Percentiles rank a stretch among this genome's conserved stretches.
These are phyloP conservation scores for Diaporthe nobilis DNA, from an alignment of 2,329 filamentous ascomycete species.

Conservation along the genomic window DNA sequence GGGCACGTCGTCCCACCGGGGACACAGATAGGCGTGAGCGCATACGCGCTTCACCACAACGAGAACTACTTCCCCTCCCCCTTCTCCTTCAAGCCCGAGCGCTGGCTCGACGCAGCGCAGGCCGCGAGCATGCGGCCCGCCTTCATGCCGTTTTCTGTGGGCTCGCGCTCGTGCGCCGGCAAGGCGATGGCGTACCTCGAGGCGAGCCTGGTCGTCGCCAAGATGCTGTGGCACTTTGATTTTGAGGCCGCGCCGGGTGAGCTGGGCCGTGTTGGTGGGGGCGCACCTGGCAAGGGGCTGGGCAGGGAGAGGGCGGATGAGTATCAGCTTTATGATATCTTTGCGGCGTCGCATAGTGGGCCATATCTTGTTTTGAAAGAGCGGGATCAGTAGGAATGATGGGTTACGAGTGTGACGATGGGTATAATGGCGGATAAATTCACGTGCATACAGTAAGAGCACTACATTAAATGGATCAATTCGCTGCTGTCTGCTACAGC, in stretches of 20 bases:
- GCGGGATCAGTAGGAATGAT: neutral
- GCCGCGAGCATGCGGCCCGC: conserved; percentile 43
- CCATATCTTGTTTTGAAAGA: conserved; percentile 17
- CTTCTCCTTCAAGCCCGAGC: conserved; percentile 56
- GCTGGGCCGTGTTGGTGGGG: neutral
- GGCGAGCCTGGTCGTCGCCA: conserved; percentile 25
- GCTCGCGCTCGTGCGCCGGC: conserved; percentile 5
- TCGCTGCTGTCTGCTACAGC: too few species aligned
- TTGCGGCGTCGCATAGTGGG: conserved; percentile 12
- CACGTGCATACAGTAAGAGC: neutral
- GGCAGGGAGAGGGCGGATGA: conserved; percentile 24
- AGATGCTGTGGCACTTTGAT: conserved; percentile 25
- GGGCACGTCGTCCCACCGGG: conserved; percentile 29
- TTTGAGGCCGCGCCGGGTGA: conserved; percentile 1
- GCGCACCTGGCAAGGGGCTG: neutral
- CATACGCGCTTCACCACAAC: conserved; percentile 60
- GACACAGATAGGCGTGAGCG: conserved; percentile 54
- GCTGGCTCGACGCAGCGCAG: conserved; percentile 53
- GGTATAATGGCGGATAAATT: neutral
- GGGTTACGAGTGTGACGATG: neutral
- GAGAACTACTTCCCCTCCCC: conserved; percentile 57
- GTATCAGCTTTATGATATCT: conserved; percentile 28
- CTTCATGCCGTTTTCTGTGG: neutral
- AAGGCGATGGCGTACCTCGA: conserved; percentile 34
- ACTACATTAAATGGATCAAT: too few species aligned